These are phyloP conservation scores for Peronospora belbahrii DNA, from an alignment of 352 stramenopile species.

Conservation along the genomic window DNA sequence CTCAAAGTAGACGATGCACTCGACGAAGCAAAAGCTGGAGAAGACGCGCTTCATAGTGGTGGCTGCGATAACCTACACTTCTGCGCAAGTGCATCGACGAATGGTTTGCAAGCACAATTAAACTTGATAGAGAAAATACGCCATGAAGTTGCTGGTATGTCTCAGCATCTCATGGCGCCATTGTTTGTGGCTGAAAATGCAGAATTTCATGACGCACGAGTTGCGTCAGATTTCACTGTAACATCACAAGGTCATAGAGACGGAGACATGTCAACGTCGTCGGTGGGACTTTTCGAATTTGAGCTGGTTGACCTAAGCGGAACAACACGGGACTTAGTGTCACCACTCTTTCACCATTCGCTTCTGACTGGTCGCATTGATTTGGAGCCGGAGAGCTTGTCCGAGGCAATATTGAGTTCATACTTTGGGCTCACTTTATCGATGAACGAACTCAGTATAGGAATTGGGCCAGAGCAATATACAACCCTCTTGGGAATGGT, in stretches of 20 bases:
- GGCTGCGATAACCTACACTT: conserved; percentile 60
- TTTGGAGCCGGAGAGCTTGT: conserved; percentile 58
- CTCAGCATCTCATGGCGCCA: conserved; percentile 63
- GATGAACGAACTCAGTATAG: conserved; percentile 75
- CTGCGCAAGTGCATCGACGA: conserved; percentile 26
- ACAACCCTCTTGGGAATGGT: conserved; percentile 67
- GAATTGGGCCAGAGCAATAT: conserved; percentile 56
- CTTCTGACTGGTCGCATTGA: conserved; percentile 73
- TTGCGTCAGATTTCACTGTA: conserved; percentile 29
- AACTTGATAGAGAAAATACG: conserved; percentile 53
- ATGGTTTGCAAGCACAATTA: conserved; percentile 20
- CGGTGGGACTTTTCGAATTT: conserved; percentile 70
- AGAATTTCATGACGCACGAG: conserved; percentile 76
- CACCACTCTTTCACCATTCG: conserved; percentile 73
- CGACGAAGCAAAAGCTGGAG: conserved; percentile 52
- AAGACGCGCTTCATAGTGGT: conserved; percentile 34
- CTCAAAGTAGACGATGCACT: conserved; percentile 70
- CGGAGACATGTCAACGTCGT: conserved; percentile 53
- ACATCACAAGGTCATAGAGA: conserved; percentile 13
- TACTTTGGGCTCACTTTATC: conserved; percentile 59
- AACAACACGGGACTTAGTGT: conserved; percentile 40
- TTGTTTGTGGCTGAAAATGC: conserved; percentile 77
- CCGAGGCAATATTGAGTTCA: conserved; percentile 49
- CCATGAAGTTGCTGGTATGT: conserved; percentile 59
- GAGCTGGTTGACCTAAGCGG: conserved; percentile 78